A percentile compares a stretch with the other conserved stretches of the same genome.
phyloP scores from a whole-genome alignment of 306 rosid species.

The Prunus fruticosa region DNA sequence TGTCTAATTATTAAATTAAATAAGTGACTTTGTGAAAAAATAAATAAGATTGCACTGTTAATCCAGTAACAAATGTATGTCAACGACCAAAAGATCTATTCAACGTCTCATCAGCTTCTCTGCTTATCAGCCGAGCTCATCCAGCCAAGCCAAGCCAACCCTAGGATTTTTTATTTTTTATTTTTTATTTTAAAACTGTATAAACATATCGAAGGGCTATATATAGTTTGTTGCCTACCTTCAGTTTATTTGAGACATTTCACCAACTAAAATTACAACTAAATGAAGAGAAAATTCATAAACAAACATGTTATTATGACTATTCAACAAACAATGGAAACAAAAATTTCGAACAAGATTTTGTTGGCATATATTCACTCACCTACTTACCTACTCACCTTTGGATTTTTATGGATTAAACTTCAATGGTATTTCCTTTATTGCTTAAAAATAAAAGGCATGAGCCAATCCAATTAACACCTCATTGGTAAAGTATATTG shows the following conservation, averaged over 20 bases:
- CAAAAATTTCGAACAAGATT: no score
- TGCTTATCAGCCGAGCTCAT: not conserved
- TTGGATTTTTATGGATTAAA: not conserved
- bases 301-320: no score
- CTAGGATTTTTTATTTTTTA: no score
- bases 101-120: not conserved
- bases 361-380: not conserved
- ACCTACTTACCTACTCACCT: not conserved
- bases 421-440: not conserved
- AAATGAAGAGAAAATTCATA: not conserved
- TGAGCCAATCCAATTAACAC: no score
- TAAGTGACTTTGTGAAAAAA: not conserved
- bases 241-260: no score
- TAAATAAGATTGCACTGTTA: not conserved
- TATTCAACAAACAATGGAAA: not conserved
- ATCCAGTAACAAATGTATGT: not conserved
- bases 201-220: no score
- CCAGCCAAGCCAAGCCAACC: not conserved
- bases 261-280: no score
- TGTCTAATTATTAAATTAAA: not conserved
- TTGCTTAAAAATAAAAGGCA: not conserved
- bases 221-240: no score
- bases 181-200: no score
- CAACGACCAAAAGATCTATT: slow-evolving; percentile 2
- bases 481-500: no score